These are phyloP conservation scores for Pleurotus eryngii DNA, from an alignment of 768 basidiomycete species.

Conservation along the genomic window DNA sequence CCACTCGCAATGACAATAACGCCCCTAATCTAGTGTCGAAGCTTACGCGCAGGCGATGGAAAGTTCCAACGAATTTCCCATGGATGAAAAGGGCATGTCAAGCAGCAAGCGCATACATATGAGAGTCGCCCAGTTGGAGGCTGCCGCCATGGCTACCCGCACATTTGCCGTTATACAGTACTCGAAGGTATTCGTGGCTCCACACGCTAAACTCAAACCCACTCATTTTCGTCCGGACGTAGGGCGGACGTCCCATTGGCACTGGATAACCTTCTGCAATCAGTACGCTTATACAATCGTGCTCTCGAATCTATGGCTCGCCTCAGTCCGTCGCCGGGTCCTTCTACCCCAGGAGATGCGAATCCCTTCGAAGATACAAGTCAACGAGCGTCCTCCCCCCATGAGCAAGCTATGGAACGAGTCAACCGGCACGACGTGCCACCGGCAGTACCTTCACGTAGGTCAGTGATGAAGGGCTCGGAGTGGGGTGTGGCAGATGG, in stretches of 20 bases:
- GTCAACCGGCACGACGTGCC: conserved; percentile 16
- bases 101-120: conserved; percentile 56
- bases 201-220: too few relatives aligned
- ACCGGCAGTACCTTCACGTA: conserved; percentile 24
- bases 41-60: conserved; percentile 60
- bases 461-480: conserved; percentile 46
- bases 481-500: conserved; percentile 80
- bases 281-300: conserved; percentile 77
- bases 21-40: conserved; percentile 30
- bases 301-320: conserved; percentile 68
- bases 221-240: neutral
- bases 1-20: too few relatives aligned
- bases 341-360: conserved; percentile 24
- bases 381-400: conserved; percentile 19
- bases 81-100: conserved; percentile 44
- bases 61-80: conserved; percentile 37
- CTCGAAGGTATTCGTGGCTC: conserved; percentile 44
- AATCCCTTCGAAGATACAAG: conserved; percentile 61
- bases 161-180: conserved; percentile 69
- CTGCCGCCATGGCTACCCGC: conserved; percentile 68
- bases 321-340: conserved; percentile 36
- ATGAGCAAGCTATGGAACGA: conserved; percentile 12
- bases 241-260: conserved; percentile 67
- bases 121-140: conserved; percentile 59
- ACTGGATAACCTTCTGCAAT: conserved; percentile 59